phyloP scores from a whole-genome alignment of 495 filamentous ascomycete species.

The Trypethelium eluteriae region DNA sequence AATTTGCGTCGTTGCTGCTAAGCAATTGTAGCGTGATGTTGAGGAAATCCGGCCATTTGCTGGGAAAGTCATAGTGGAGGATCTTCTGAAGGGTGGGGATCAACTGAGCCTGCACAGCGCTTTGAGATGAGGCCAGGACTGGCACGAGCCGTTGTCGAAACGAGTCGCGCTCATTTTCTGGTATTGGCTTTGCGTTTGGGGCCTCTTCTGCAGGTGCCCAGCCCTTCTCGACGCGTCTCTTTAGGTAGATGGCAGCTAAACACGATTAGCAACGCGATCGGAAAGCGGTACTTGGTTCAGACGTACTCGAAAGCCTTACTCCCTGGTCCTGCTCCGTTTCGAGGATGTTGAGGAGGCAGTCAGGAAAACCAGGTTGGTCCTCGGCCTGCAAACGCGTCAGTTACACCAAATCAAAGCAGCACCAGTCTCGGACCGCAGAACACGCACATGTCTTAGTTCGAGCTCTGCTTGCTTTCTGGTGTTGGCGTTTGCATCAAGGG shows the following conservation, averaged over 20 bases:
- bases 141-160: slow-evolving; percentile 84
- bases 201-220: slow-evolving; percentile 74
- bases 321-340: slow-evolving; percentile 76
- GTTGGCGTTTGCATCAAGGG: slow-evolving; percentile 77
- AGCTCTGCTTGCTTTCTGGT: slow-evolving; percentile 78
- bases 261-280: slow-evolving; percentile 20
- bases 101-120: slow-evolving; percentile 78
- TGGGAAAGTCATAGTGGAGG: slow-evolving; percentile 88
- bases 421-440: slow-evolving; percentile 12
- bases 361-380: slow-evolving; percentile 78
- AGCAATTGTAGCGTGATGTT: slow-evolving; percentile 83
- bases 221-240: slow-evolving; percentile 86
- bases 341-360: slow-evolving; percentile 83
- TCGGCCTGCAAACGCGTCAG: slow-evolving; percentile 60
- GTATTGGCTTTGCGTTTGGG: slow-evolving; percentile 53
- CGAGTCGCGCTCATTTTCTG: slow-evolving; percentile 79
- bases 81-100: slow-evolving; percentile 92
- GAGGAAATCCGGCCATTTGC: slow-evolving; percentile 86
- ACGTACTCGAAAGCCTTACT: slow-evolving; percentile 79
- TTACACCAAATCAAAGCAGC: background rate
- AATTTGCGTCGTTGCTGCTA: slow-evolving; percentile 69
- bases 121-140: slow-evolving; percentile 69
- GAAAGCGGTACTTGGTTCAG: slow-evolving; percentile 13
- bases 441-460: slow-evolving; percentile 84
- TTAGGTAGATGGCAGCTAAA: slow-evolving; percentile 90